Conservation (phyloP, 106 monocot species). For the Alisma plantagoaquatica region DNA sequence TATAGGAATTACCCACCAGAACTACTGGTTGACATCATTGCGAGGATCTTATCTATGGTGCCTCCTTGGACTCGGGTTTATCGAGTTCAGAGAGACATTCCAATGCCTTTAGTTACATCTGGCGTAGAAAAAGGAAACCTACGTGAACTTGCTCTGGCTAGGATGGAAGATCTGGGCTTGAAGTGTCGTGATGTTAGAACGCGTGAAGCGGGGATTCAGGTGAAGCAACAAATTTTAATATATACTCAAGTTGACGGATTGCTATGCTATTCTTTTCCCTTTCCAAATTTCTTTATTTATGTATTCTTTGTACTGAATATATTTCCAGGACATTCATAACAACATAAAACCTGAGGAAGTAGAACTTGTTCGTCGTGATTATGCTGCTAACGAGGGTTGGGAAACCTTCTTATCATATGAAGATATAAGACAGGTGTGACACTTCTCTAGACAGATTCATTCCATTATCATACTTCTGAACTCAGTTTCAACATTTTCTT, state of each 20-base stretch:
- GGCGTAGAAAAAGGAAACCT: slow-evolving; percentile 99
- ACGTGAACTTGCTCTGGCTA: slow-evolving; percentile 93
- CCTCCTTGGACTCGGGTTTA: slow-evolving; percentile 99
- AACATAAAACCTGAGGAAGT: slow-evolving; percentile 97
- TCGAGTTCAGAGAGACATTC: slow-evolving; percentile 97
- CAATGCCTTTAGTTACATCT: slow-evolving; percentile 98
- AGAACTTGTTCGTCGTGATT: slow-evolving; percentile 93
- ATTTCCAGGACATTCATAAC: slow-evolving; percentile 84
- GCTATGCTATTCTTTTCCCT: no score
- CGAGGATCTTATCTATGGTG: slow-evolving; percentile 92
- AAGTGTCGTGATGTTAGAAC: slow-evolving; percentile 99
- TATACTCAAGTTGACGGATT: no score
- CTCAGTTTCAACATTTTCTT: neutral
- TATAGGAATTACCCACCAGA: slow-evolving; percentile 97
- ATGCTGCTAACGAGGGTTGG: slow-evolving; percentile 95
- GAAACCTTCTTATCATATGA: slow-evolving; percentile 99
- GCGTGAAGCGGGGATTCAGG: slow-evolving; percentile 99
- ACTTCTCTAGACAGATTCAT: no score
- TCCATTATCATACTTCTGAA: neutral
- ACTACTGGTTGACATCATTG: slow-evolving; percentile 91
- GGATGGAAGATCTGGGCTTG: slow-evolving; percentile 97
- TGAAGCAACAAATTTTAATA: slow-evolving; percentile 9
- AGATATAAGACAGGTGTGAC: slow-evolving; percentile 87
- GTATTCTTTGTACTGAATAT: slow-evolving; percentile 12
- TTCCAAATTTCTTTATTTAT: no score